Percentiles rank a stretch among this genome's conserved stretches.
These are phyloP conservation scores for Tetradesmus obliquus DNA, from an alignment of 139 green algal species.

Conservation along the genomic window DNA sequence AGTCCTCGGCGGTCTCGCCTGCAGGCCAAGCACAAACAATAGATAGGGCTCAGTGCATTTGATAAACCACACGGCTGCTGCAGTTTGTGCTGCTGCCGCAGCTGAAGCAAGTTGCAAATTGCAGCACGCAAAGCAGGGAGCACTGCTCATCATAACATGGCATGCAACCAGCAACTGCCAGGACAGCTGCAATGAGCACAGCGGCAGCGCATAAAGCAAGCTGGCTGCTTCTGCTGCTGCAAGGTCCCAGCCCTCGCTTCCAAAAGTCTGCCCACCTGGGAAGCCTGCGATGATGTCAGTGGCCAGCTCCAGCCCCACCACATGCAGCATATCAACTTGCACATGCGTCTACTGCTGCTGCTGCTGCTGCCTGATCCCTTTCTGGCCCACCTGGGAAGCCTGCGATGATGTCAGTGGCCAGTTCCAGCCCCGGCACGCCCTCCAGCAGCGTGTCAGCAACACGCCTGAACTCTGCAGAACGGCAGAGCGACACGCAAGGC, in stretches of 20 bases:
- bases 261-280: constrained; percentile 23
- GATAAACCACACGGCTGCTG: too few species aligned
- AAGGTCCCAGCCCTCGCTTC: too few species aligned
- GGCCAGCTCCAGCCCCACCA: constrained; percentile 66
- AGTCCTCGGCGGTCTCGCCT: constrained; percentile 86
- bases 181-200: too few species aligned
- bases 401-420: constrained; percentile 97
- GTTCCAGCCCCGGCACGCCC: constrained; percentile 77
- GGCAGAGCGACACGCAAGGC: neutral
- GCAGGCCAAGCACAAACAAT: neutral
- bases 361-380: neutral
- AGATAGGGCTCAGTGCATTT: neutral
- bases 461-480: constrained; percentile 68
- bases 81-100: neutral
- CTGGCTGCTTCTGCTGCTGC: neutral
- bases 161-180: too few species aligned
- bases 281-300: constrained; percentile 94
- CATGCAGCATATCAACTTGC: too few species aligned
- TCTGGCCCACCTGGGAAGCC: constrained; percentile 61
- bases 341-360: neutral
- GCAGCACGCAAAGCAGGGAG: too few species aligned
- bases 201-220: too few species aligned
- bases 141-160: too few species aligned
- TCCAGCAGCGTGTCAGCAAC: constrained; percentile 83
- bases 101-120: neutral